Evolutionary conservation across 2,329 filamentous ascomycete genomes (phyloP).

Genomic region (Pestalotiopsis sp.): DNA sequence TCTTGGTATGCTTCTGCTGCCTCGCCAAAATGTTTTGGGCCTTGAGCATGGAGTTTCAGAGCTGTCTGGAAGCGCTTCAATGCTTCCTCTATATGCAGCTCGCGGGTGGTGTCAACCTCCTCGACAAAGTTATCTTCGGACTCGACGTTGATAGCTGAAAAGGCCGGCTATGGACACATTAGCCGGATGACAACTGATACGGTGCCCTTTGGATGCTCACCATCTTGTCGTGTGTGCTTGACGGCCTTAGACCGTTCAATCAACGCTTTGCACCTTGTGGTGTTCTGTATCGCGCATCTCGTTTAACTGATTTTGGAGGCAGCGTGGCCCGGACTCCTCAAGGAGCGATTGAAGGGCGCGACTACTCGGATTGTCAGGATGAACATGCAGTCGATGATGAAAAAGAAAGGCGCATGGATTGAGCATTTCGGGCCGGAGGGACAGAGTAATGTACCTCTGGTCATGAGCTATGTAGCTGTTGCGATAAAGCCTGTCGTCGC

Average conservation of each 20-base stretch:
- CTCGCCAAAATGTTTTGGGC: constrained; percentile 73
- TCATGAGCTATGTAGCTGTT: background rate
- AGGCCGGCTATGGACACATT: constrained; percentile 57
- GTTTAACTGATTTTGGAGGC: background rate
- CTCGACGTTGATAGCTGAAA: constrained; percentile 91
- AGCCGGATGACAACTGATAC: background rate
- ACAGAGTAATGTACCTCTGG: background rate
- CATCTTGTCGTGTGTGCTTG: background rate
- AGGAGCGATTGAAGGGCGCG: background rate
- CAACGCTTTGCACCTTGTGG: background rate
- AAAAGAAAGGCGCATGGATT: background rate
- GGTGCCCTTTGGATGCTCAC: background rate
- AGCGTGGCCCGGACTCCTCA: background rate
- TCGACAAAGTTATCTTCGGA: constrained; percentile 89
- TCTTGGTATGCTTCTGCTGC: constrained; percentile 81
- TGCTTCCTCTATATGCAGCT: constrained; percentile 95
- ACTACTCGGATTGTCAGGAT: background rate
- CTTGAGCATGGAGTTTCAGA: constrained; percentile 88
- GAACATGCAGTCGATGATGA: background rate
- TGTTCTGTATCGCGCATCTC: background rate
- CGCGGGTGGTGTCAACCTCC: constrained; percentile 92
- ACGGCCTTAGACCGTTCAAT: background rate
- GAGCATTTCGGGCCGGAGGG: no score
- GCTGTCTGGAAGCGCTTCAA: constrained; percentile 92
- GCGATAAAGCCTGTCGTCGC: background rate